A percentile compares a stretch with the other conserved stretches of the same genome.
Conservation (phyloP, 148 eudicot species). For the Fallopia convolvulus region DNA sequence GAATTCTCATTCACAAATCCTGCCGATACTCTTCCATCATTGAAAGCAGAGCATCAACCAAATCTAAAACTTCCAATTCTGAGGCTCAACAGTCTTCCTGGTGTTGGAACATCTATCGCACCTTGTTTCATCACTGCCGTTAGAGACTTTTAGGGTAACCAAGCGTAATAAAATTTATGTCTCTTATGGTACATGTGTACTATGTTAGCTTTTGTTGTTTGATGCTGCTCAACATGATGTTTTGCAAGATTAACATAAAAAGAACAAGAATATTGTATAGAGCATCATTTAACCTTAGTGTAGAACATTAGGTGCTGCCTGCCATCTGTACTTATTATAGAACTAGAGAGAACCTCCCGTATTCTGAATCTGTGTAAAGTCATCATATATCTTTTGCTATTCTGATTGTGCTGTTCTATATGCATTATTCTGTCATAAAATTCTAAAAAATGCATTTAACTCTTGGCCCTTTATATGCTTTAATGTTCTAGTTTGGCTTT, state of each 20-base stretch:
- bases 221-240: background rate
- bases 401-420: background rate
- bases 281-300: background rate
- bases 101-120: background rate
- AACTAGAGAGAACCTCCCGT: background rate
- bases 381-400: background rate
- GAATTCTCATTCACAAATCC: background rate
- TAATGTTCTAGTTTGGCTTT: background rate
- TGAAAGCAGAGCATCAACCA: background rate
- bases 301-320: background rate
- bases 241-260: background rate
- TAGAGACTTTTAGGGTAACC: background rate
- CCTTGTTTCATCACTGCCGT: background rate
- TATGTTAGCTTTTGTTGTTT: background rate
- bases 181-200: background rate
- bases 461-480: background rate
- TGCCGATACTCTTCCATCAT: background rate
- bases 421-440: background rate
- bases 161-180: background rate
- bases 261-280: background rate
- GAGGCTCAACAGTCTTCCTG: background rate
- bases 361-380: background rate
- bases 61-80: background rate
- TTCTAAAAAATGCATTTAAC: background rate
- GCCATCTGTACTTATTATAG: background rate